Percentiles rank a stretch among this genome's conserved stretches.
phyloP scores from a whole-genome alignment of 106 monocot genomes.

The Phalaenopsis equestris region DNA sequence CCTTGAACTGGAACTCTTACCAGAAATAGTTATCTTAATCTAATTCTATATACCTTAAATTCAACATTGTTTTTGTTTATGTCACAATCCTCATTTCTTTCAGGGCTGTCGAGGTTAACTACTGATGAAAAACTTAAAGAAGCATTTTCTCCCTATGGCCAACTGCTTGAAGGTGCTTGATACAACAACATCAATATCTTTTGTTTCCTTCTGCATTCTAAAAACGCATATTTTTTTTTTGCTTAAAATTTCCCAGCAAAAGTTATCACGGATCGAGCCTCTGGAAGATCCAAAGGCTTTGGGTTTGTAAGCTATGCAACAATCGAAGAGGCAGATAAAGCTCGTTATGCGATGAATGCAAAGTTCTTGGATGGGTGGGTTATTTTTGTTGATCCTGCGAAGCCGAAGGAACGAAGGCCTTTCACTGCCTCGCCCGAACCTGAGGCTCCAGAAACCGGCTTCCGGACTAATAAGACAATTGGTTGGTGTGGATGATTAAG shows the following conservation, averaged over 20 bases:
- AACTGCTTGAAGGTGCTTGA: slow-evolving; percentile 60
- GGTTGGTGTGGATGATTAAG: slow-evolving; percentile 77
- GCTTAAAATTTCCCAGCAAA: slow-evolving; percentile 40
- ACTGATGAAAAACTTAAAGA: slow-evolving; percentile 76
- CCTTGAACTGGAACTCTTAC: too few species aligned
- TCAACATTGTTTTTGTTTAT: too few species aligned
- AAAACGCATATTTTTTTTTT: background rate
- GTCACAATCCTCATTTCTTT: too few species aligned
- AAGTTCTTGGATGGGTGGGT: slow-evolving; percentile 95
- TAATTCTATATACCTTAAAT: too few species aligned
- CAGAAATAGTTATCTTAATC: too few species aligned
- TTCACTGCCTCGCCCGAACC: slow-evolving; percentile 13
- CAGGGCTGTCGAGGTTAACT: slow-evolving; percentile 81
- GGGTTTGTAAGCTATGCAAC: slow-evolving; percentile 66
- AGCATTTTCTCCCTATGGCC: slow-evolving; percentile 65
- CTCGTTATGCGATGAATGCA: slow-evolving; percentile 77
- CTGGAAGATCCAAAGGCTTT: slow-evolving; percentile 91
- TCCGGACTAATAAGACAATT: slow-evolving; percentile 63
- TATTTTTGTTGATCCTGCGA: slow-evolving; percentile 92
- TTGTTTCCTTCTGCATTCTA: background rate
- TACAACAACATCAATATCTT: background rate
- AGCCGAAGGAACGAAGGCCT: slow-evolving; percentile 52
- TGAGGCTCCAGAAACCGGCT: slow-evolving; percentile 23
- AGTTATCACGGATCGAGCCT: slow-evolving; percentile 67
- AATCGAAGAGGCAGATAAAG: slow-evolving; percentile 73